phyloP scores from a whole-genome alignment of 2,329 filamentous ascomycete genomes.

The Phymatotrichopsis omnivora region DNA sequence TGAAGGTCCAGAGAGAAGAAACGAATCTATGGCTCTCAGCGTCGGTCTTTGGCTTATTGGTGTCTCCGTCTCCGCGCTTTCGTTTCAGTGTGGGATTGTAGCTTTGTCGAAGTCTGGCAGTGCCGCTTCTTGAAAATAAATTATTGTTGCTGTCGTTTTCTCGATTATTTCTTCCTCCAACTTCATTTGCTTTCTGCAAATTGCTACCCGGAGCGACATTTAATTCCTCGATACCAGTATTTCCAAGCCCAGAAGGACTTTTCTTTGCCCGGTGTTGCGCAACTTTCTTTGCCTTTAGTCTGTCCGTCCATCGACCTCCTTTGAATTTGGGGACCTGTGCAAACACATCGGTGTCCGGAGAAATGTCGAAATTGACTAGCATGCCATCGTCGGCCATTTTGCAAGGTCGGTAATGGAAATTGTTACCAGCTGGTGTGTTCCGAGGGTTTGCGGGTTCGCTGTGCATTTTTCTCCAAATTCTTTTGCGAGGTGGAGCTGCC shows the following conservation, averaged over 20 bases:
- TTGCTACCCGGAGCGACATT: conserved; percentile 15
- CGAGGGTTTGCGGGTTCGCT: too few relatives aligned
- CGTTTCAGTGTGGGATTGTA: conserved; percentile 30
- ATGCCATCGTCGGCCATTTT: conserved; percentile 89
- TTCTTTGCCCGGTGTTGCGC: conserved; percentile 45
- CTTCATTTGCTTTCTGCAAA: conserved; percentile 12
- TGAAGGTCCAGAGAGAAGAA: conserved; percentile 86
- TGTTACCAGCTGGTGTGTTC: too few relatives aligned
- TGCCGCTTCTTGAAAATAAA: not conserved
- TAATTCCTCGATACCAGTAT: conserved; percentile 28
- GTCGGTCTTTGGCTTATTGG: conserved; percentile 30
- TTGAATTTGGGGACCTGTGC: conserved; percentile 49
- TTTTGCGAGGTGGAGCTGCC: too few relatives aligned
- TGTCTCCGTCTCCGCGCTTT: conserved; percentile 28
- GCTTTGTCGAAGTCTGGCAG: conserved; percentile 23
- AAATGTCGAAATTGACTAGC: conserved; percentile 81
- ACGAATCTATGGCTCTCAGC: conserved; percentile 47
- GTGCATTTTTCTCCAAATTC: too few relatives aligned
- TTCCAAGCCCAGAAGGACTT: conserved; percentile 32
- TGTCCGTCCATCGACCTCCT: conserved; percentile 88
- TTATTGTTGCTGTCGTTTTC: conserved; percentile 1
- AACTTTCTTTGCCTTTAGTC: conserved; percentile 66
- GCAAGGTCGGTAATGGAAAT: too few relatives aligned
- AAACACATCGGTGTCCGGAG: conserved; percentile 53
- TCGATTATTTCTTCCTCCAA: conserved; percentile 30